Conservation (phyloP, 2,329 filamentous ascomycete genomes). For the Colletotrichum higginsianum region DNA sequence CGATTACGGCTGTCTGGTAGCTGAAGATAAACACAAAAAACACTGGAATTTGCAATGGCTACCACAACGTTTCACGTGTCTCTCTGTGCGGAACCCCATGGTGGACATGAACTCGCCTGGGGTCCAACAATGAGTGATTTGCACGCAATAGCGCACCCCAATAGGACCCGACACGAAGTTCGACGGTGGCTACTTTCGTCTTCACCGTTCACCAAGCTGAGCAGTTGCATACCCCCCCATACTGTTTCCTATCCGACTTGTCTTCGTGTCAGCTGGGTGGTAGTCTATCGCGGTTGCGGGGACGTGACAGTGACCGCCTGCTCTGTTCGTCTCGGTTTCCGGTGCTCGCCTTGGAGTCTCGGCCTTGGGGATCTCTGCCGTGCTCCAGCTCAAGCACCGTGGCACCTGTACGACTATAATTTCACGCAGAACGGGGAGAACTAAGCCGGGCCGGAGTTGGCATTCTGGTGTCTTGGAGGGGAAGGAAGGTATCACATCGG, state of each 20-base stretch:
- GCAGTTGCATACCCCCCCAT: not conserved
- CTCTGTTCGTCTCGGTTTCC: conserved; percentile 2
- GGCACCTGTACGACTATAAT: conserved; percentile 28
- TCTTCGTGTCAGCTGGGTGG: conserved; percentile 10
- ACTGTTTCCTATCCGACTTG: not conserved
- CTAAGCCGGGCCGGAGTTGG: conserved; percentile 9
- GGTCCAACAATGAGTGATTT: conserved; percentile 38
- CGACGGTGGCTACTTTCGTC: conserved; percentile 1
- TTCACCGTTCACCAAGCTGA: not conserved
- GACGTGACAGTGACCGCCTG: conserved; percentile 6
- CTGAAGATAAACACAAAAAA: conserved; percentile 46
- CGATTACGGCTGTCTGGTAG: conserved; percentile 46
- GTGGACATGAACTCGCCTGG: conserved; percentile 32
- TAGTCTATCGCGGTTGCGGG: not conserved
- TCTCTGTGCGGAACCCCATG: conserved; percentile 27
- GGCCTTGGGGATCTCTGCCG: not conserved
- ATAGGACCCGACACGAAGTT: not conserved
- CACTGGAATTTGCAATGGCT: conserved; percentile 45
- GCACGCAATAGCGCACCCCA: conserved; percentile 23
- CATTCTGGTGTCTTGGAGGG: not conserved
- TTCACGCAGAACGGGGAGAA: conserved; percentile 10
- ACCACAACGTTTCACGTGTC: conserved; percentile 39
- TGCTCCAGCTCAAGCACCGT: conserved; percentile 4
- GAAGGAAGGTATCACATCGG: conserved; percentile 4
- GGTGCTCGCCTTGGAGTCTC: conserved; percentile 5